Conservation (phyloP, 345 rosid species). For the Atalantia buxifolia region DNA sequence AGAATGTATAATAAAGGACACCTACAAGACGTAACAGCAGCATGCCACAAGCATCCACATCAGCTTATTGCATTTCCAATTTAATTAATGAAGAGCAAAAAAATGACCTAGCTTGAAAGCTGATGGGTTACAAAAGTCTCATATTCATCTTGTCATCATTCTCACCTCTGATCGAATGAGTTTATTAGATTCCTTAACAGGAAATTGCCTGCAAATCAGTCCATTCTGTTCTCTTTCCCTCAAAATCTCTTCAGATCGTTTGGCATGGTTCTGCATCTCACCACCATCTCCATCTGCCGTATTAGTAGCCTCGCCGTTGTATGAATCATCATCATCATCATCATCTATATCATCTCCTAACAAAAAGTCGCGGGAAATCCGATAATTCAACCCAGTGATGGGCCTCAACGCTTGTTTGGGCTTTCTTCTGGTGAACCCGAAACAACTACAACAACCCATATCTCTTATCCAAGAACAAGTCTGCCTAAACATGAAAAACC, state of each 20-base stretch:
- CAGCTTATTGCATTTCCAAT: not conserved
- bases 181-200: slow-evolving; percentile 79
- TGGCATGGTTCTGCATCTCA: slow-evolving; percentile 45
- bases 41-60: not conserved
- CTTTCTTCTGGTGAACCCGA: slow-evolving; percentile 57
- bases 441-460: slow-evolving; percentile 94
- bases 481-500: slow-evolving; percentile 51
- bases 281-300: slow-evolving; percentile 46
- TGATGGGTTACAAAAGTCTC: not conserved
- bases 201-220: slow-evolving; percentile 79
- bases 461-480: slow-evolving; percentile 50
- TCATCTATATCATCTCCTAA: slow-evolving; percentile 61
- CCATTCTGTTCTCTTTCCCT: slow-evolving; percentile 65
- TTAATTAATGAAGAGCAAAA: not conserved
- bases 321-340: slow-evolving; percentile 40
- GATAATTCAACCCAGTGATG: slow-evolving; percentile 27
- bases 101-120: not conserved
- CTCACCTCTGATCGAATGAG: slow-evolving; percentile 85
- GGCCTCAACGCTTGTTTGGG: slow-evolving; percentile 35
- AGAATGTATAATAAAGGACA: not conserved
- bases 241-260: slow-evolving; percentile 73
- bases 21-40: not conserved
- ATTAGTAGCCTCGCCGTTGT: slow-evolving; percentile 54
- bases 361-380: slow-evolving; percentile 49
- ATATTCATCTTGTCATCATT: not conserved